phyloP scores from a whole-genome alignment of 176 grass and related monocot genomes.

The Olyra latifolia region DNA sequence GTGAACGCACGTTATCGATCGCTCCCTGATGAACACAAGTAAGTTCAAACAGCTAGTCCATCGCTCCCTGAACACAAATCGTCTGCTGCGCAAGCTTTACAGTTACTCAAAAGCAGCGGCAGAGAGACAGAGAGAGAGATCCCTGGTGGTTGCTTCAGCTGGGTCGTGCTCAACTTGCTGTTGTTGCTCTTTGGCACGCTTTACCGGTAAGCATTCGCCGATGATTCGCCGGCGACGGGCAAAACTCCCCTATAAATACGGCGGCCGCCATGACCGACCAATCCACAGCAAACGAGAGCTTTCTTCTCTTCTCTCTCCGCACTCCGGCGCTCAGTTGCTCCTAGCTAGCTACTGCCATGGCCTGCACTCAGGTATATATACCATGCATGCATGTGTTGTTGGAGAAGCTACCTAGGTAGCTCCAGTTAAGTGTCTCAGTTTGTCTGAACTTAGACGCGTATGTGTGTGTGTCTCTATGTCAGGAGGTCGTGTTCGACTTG shows the following conservation, averaged over 20 bases:
- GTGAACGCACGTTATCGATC: no score
- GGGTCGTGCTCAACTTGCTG: no score
- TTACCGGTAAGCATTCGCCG: no score
- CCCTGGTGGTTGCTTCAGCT: background rate
- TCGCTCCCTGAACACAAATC: background rate
- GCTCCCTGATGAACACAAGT: no score
- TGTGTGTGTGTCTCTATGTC: background rate
- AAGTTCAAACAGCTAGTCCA: no score
- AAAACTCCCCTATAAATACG: background rate
- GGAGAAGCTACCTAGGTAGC: background rate
- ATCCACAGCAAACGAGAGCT: background rate
- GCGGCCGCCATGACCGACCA: background rate
- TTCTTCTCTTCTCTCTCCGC: background rate
- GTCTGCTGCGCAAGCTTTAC: background rate
- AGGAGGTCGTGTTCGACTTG: constrained; percentile 48
- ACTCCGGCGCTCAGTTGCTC: background rate
- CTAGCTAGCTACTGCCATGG: background rate
- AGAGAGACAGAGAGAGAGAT: background rate
- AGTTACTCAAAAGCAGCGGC: background rate
- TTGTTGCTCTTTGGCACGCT: background rate
- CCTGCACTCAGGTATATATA: no score
- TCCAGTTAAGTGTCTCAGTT: background rate
- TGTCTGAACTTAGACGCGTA: background rate
- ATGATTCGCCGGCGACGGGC: background rate
- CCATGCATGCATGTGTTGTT: no score